Base-by-base conservation (phyloP, 2,329 filamentous ascomycete species). In the Podosphaera leucotricha region DNA sequence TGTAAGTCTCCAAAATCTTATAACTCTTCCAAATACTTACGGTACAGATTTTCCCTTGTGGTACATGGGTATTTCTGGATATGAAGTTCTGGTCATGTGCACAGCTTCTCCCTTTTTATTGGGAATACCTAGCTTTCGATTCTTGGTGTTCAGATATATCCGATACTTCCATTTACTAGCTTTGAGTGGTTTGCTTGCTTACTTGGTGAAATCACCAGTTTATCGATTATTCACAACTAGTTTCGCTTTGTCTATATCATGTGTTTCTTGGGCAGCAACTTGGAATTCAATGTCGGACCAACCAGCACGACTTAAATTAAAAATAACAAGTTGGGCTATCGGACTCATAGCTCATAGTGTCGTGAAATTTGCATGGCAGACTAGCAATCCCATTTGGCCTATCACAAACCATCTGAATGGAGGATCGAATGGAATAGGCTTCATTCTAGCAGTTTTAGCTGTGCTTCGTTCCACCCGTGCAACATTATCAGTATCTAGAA, bases 11-110 rank as follows among this genome's bases (percentile, higher is more conserved):
- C 22, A 28, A 24, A 28, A 13, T 24, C n/a, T 7, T n/a, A 36
- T 35, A 21, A 28, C 38, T 24, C 33, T 28, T 38, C 20, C 13
- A 41, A 22, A 33, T 28, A n/a, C 45, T 52, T 44, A 53, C 39
- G 38, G 37, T 15, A 30, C 49, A 84, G 80, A 92, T 61, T 98
- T 98, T 59, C 90, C 90, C 13, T 72, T 98, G 10, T 98, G 90
- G 90, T 76, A 94, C 60, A 98, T 98, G 90, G 90, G 90, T 22
- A 92, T 98, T 48, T 95, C 87, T 3, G 90, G 90, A 49, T 98
- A 90, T 57, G 90, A 98, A 62, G 79, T 77, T 38, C 68, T 92
- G 51, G 77, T 98, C 55, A 79, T 95, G 75, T 73, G 71, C 42
- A 87, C 83, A 2, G 61, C 87, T 43, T 81, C 86, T 3, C 90